Conservation (phyloP, 2,329 filamentous ascomycete species). For the Aspergillus pseudoterreus region DNA sequence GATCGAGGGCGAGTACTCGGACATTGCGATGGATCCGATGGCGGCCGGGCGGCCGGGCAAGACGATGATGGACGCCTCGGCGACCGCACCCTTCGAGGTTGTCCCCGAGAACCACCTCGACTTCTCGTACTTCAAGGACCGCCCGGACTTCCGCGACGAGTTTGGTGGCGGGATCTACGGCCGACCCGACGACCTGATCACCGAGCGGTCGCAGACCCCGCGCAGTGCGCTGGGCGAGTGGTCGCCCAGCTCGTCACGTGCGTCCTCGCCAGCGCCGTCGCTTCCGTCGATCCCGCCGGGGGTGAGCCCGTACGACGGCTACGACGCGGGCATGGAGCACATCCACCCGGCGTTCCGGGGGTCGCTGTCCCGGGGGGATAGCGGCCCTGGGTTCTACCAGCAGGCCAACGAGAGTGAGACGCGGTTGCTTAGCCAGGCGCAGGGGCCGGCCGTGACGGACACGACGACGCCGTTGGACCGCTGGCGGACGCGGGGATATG, state of each 20-base stretch:
- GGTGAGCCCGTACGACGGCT: slow-evolving; percentile 24
- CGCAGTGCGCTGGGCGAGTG: slow-evolving; percentile 34
- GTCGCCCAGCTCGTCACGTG: slow-evolving; percentile 38
- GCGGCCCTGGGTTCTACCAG: slow-evolving; percentile 29
- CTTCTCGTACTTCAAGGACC: slow-evolving; percentile 87
- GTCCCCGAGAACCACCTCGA: slow-evolving; percentile 83
- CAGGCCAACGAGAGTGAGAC: slow-evolving; percentile 39
- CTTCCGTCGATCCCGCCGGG: slow-evolving; percentile 22
- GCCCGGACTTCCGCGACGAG: slow-evolving; percentile 81
- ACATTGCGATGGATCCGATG: slow-evolving; percentile 81
- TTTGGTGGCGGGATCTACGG: slow-evolving; percentile 68
- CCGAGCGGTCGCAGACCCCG: slow-evolving; percentile 43
- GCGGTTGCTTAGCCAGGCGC: slow-evolving; percentile 34
- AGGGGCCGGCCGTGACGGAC: slow-evolving; percentile 25
- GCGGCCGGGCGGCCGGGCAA: slow-evolving; percentile 56
- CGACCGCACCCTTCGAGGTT: slow-evolving; percentile 76
- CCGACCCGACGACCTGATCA: slow-evolving; percentile 43
- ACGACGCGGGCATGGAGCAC: slow-evolving; percentile 20
- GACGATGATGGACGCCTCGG: slow-evolving; percentile 22
- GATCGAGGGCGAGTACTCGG: slow-evolving; percentile 56
- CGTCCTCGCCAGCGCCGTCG: slow-evolving; percentile 40
- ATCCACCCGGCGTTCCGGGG: slow-evolving; percentile 37
- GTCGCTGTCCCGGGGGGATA: slow-evolving; percentile 24
- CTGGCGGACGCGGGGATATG: slow-evolving; percentile 36
- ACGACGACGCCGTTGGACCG: slow-evolving; percentile 24